These are phyloP conservation scores for Chytriomyces sp. DNA, from an alignment of 192 early-diverging fungal genomes.

Conservation along the genomic window DNA sequence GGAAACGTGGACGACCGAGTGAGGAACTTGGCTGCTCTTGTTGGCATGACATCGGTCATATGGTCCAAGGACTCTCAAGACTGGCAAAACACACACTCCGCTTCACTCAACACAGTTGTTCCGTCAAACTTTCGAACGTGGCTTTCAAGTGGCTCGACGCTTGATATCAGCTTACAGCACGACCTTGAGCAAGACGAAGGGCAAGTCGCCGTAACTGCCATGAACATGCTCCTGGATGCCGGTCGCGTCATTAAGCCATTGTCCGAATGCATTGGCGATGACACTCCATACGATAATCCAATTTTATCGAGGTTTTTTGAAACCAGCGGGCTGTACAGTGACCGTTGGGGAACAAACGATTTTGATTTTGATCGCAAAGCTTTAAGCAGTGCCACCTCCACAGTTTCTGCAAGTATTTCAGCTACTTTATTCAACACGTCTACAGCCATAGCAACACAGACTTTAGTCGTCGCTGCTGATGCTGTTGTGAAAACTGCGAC, in stretches of 20 bases:
- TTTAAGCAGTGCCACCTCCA: background rate
- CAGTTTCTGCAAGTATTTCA: background rate
- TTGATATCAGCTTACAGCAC: slow-evolving; percentile 1
- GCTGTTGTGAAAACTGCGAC: too few species aligned
- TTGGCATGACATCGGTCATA: slow-evolving; percentile 50
- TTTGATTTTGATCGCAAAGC: background rate
- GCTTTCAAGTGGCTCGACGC: background rate
- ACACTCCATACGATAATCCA: background rate
- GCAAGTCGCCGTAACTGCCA: too few species aligned
- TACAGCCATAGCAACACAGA: too few species aligned
- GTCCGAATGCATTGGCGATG: slow-evolving; percentile 15
- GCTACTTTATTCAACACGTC: background rate
- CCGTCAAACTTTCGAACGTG: background rate
- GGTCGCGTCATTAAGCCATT: background rate
- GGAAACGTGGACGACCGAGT: slow-evolving; percentile 76
- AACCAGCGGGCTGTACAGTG: too few species aligned
- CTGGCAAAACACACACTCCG: background rate
- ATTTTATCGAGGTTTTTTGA: background rate
- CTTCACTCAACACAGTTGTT: too few species aligned
- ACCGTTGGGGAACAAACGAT: background rate
- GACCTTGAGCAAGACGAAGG: background rate
- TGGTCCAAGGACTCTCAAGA: slow-evolving; percentile 44
- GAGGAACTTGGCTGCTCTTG: slow-evolving; percentile 58
- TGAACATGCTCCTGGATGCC: background rate
- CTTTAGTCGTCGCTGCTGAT: too few species aligned